Base-by-base conservation (phyloP, 2,329 filamentous ascomycete species). In the Talaromyces sp. region DNA sequence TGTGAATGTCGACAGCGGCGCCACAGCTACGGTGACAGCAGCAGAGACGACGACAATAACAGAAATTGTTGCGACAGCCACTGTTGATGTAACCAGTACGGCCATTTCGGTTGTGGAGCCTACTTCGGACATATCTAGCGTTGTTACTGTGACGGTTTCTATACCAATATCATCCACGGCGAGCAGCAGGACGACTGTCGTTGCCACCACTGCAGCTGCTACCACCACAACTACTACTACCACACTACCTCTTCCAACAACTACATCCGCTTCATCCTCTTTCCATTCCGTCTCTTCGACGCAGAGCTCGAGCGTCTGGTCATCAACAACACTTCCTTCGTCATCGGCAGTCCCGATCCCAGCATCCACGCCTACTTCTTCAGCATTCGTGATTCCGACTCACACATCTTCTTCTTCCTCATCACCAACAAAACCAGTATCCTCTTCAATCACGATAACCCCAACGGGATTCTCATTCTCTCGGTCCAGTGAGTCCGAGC, bases 1-100 rank as follows among this genome's bases (percentile, higher is more conserved):
- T 27, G 72, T 75, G 63, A 74, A 74, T 63, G 73, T 73, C 23
- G 72, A 68, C 28, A 72, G 70, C 23, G 62, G 65, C 0, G 54
- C 33, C 4, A 60, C 53, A 47, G 57, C 42, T 12, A 53, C 58
- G 28, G 53, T 56, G 30, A 63, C 58, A 14, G 55, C 56, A 18
- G 30, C 55, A 28, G 18, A 57, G 31, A 63, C 61, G 10, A 61
- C 52, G 31, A 63, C 58, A 8, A 52, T 33, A n/a, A 63, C 58
- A 31, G 61, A 62, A 10, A 7, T 62, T 16, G 61, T 62, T 12
- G 58, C 61, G 5, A 62, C 52, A 27, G 52, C 61, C 23, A 59
- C 57, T 30, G 12, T 62, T 16, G 61, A 57, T 42, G 44, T 30
- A 27, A 62, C 61, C 7, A 60, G 59, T n/a, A 62, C 61, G n/a